Conservation (phyloP, 2,329 filamentous ascomycete species). For the Botrytis porri region DNA sequence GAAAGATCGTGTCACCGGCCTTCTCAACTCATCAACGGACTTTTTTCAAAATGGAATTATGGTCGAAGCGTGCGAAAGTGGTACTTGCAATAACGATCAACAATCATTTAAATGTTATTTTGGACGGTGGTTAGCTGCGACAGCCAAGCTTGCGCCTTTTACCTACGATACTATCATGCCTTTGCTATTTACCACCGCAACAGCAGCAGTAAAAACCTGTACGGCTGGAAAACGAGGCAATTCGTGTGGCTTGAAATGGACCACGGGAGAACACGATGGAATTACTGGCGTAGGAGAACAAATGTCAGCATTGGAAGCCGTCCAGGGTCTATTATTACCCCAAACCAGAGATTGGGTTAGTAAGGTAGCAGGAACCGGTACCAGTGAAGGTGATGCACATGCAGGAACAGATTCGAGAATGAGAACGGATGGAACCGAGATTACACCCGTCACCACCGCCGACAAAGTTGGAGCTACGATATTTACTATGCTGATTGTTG, state of each 20-base stretch:
- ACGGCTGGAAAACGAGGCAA: slow-evolving; percentile 54
- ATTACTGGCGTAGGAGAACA: slow-evolving; percentile 50
- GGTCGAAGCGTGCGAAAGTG: slow-evolving; percentile 63
- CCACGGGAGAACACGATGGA: slow-evolving; percentile 51
- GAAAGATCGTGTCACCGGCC: slow-evolving; percentile 36
- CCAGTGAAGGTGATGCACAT: slow-evolving; percentile 43
- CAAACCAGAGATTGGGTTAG: slow-evolving; percentile 43
- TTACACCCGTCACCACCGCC: slow-evolving; percentile 42
- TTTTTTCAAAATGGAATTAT: slow-evolving; percentile 41
- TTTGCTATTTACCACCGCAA: slow-evolving; percentile 52
- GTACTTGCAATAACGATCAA: slow-evolving; percentile 56
- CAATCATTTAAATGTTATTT: slow-evolving; percentile 64
- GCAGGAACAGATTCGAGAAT: slow-evolving; percentile 24
- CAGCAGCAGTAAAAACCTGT: slow-evolving; percentile 61
- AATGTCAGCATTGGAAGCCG: slow-evolving; percentile 54
- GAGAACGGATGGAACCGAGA: slow-evolving; percentile 12
- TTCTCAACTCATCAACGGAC: slow-evolving; percentile 38
- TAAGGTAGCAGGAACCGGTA: slow-evolving; percentile 51
- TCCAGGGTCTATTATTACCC: slow-evolving; percentile 35
- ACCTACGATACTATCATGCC: slow-evolving; percentile 50
- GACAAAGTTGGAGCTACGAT: slow-evolving; percentile 69
- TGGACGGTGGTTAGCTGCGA: slow-evolving; percentile 56
- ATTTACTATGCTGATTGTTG: slow-evolving; percentile 53
- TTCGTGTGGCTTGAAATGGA: slow-evolving; percentile 60
- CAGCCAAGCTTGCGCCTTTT: slow-evolving; percentile 57